Evolutionary conservation across 768 basidiomycete genomes (phyloP).

Genomic region (Leccinellum albellum): DNA sequence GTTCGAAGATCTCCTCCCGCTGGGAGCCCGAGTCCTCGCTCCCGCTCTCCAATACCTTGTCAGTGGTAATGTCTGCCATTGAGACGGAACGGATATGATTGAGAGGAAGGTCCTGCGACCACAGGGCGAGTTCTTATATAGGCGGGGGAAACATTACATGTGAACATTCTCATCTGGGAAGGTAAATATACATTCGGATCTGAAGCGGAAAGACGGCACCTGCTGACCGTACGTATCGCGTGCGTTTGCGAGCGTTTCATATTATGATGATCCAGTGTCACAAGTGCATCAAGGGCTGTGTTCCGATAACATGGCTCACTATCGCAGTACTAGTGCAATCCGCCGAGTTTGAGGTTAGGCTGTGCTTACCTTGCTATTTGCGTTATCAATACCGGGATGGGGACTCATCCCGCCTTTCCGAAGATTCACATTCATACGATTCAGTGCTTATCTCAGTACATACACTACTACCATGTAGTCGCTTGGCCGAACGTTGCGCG

Average conservation of each 20-base stretch:
- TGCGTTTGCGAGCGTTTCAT: neutral
- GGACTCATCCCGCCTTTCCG: too few relatives aligned
- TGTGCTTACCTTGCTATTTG: neutral
- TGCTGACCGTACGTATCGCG: neutral
- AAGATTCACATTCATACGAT: too few relatives aligned
- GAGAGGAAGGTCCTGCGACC: neutral
- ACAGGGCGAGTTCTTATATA: constrained; percentile 14
- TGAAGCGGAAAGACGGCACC: neutral
- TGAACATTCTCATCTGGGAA: neutral
- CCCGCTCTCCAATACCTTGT: constrained; percentile 22
- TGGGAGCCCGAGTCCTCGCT: constrained; percentile 30
- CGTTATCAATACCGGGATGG: too few relatives aligned
- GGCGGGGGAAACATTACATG: neutral
- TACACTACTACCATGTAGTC: too few relatives aligned
- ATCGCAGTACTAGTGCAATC: neutral
- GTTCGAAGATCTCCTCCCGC: constrained; percentile 36
- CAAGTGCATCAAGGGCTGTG: neutral
- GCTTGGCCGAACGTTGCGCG: too few relatives aligned
- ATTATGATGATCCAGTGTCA: too few relatives aligned
- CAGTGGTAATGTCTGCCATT: constrained; percentile 15
- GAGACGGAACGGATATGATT: neutral
- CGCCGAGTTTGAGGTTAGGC: neutral
- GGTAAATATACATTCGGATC: neutral
- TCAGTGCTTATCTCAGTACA: too few relatives aligned
- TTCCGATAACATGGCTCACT: neutral